Conservation (phyloP, 495 filamentous ascomycete genomes). For the Stereocaulon alpinum region DNA sequence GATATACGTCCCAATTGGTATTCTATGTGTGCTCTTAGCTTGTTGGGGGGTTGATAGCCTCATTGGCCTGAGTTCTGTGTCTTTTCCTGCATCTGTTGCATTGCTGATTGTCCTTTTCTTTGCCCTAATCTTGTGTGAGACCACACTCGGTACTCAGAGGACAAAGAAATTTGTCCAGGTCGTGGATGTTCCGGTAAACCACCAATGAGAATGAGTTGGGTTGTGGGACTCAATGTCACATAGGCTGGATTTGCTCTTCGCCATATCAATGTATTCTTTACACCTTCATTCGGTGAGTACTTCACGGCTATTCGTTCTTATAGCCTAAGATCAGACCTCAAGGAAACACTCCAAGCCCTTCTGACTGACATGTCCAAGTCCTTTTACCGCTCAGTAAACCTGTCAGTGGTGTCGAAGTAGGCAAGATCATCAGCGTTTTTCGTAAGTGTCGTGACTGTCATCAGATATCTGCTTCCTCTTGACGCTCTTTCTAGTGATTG, state of each 20-base stretch:
- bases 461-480: background rate
- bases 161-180: slow-evolving; percentile 34
- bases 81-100: slow-evolving; percentile 45
- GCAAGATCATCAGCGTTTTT: slow-evolving; percentile 45
- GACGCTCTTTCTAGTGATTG: slow-evolving; percentile 32
- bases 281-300: slow-evolving; percentile 34
- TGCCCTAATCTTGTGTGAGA: slow-evolving; percentile 33
- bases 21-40: slow-evolving; percentile 35
- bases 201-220: background rate
- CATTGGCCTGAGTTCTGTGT: slow-evolving; percentile 36
- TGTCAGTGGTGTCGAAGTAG: slow-evolving; percentile 41
- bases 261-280: slow-evolving; percentile 47
- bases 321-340: background rate
- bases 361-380: slow-evolving; percentile 19
- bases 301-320: background rate
- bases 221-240: background rate
- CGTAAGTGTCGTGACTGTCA: slow-evolving; percentile 25
- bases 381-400: slow-evolving; percentile 40
- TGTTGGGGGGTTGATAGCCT: slow-evolving; percentile 42
- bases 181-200: slow-evolving; percentile 41
- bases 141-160: slow-evolving; percentile 35
- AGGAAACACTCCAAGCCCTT: background rate
- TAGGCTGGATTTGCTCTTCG: slow-evolving; percentile 44
- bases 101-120: slow-evolving; percentile 40
- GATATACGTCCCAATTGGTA: slow-evolving; percentile 39